These are phyloP conservation scores for Starmerella kuoi DNA, from an alignment of 805 yeast genomes.

Conservation along the genomic window DNA sequence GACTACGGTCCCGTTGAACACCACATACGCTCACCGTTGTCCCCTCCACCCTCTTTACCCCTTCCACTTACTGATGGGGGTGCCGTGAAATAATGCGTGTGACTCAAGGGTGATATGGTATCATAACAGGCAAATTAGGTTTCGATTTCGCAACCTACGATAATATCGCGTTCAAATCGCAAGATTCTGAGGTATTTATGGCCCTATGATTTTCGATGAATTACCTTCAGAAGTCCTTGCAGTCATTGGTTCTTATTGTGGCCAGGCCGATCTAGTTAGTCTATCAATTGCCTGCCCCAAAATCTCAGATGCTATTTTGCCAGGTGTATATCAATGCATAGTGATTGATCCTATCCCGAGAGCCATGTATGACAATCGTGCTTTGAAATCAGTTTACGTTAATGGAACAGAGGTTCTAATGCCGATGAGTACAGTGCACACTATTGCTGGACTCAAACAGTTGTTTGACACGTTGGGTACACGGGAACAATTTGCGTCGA, in stretches of 20 bases:
- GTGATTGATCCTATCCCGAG: constrained; percentile 27
- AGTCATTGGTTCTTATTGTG: constrained; percentile 23
- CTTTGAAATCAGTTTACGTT: constrained; percentile 1
- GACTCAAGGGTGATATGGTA: too few species aligned
- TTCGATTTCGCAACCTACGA: too few species aligned
- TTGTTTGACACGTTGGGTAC: constrained; percentile 23
- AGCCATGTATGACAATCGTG: constrained; percentile 18
- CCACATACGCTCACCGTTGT: too few species aligned
- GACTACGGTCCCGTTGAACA: too few species aligned
- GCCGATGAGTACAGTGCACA: constrained; percentile 24
- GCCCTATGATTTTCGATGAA: constrained; percentile 11
- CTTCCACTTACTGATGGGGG: too few species aligned
- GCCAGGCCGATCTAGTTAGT: constrained; percentile 28
- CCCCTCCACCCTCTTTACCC: too few species aligned
- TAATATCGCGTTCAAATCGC: too few species aligned
- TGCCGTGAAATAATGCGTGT: too few species aligned
- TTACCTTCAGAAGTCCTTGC: constrained; percentile 26
- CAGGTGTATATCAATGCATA: constrained; percentile 25
- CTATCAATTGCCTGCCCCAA: constrained; percentile 24
- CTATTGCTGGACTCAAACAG: constrained; percentile 27
- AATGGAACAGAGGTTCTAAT: not conserved
- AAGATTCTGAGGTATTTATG: too few species aligned
- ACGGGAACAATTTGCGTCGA: constrained; percentile 11
- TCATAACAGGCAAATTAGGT: too few species aligned
- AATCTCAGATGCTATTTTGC: constrained; percentile 20